Evolutionary conservation across 2,329 filamentous ascomycete species (phyloP).

Genomic region (Ophiostoma ips): DNA sequence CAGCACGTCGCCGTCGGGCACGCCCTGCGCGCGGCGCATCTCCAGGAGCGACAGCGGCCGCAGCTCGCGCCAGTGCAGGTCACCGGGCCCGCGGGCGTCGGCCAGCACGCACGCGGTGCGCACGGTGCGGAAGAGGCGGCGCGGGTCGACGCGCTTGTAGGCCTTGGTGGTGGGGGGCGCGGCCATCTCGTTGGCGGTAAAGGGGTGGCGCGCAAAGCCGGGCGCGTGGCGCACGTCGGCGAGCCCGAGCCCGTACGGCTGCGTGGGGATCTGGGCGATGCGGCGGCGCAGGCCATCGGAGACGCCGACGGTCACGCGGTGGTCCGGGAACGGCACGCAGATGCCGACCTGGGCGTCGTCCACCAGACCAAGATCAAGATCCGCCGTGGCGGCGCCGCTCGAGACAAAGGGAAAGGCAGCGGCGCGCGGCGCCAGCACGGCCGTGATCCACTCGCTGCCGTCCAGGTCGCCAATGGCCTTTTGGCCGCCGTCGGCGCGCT

Average conservation of each 20-base stretch:
- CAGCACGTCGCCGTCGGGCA: slow-evolving; percentile 56
- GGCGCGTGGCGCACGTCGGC: slow-evolving; percentile 27
- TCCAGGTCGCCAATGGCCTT: slow-evolving; percentile 39
- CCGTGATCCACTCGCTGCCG: slow-evolving; percentile 44
- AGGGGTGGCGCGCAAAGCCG: slow-evolving; percentile 21
- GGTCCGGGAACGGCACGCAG: slow-evolving; percentile 55
- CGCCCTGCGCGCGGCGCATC: slow-evolving; percentile 53
- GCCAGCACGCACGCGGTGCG: slow-evolving; percentile 36
- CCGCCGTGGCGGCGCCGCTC: slow-evolving; percentile 37
- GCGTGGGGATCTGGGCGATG: slow-evolving; percentile 44
- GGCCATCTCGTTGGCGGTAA: slow-evolving; percentile 19
- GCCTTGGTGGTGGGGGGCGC: slow-evolving; percentile 13
- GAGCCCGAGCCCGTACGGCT: slow-evolving; percentile 42
- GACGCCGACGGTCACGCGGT: slow-evolving; percentile 36
- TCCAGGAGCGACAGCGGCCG: slow-evolving; percentile 53
- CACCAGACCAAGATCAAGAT: slow-evolving; percentile 39
- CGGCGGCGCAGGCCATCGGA: slow-evolving; percentile 28
- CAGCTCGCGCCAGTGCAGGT: slow-evolving; percentile 52
- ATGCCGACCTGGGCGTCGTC: slow-evolving; percentile 45
- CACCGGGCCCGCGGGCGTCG: slow-evolving; percentile 40
- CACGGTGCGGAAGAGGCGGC: slow-evolving; percentile 45
- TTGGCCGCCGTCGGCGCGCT: background rate
- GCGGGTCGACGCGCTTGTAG: slow-evolving; percentile 30
- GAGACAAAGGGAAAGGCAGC: slow-evolving; percentile 49
- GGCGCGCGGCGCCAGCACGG: slow-evolving; percentile 15